These are phyloP conservation scores for Lophiostoma macrostomum DNA, from an alignment of 495 filamentous ascomycete species.

Conservation along the genomic window DNA sequence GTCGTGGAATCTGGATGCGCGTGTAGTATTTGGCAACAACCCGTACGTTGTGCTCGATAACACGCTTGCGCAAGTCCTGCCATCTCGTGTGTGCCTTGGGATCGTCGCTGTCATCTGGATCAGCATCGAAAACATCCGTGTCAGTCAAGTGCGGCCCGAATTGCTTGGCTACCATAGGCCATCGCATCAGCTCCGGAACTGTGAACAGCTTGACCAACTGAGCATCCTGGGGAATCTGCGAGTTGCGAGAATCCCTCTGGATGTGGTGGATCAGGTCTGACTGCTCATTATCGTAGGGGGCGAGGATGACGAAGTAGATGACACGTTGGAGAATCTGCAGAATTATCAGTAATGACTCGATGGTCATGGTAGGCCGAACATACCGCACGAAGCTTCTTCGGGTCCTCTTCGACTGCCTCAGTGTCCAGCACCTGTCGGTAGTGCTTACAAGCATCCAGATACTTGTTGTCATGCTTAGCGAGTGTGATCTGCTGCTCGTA, in stretches of 20 bases:
- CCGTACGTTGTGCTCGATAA: constrained; percentile 98
- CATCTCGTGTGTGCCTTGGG: constrained; percentile 77
- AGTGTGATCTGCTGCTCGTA: constrained; percentile 95
- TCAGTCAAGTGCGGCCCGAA: constrained; percentile 85
- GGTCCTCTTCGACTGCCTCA: constrained; percentile 85
- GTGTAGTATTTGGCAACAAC: constrained; percentile 99
- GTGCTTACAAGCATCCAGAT: constrained; percentile 94
- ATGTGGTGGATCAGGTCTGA: constrained; percentile 95
- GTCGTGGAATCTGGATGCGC: constrained; percentile 82
- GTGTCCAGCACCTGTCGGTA: constrained; percentile 95
- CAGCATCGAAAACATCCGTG: constrained; percentile 81
- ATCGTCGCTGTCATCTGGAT: constrained; percentile 60
- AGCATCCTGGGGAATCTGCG: constrained; percentile 65
- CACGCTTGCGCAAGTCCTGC: constrained; percentile 92
- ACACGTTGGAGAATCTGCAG: constrained; percentile 81
- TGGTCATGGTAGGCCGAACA: constrained; percentile 35
- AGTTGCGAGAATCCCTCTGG: constrained; percentile 58
- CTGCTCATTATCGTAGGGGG: constrained; percentile 97
- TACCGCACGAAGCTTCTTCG: constrained; percentile 78
- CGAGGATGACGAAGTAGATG: constrained; percentile 94
- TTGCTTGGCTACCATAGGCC: constrained; percentile 82
- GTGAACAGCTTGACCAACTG: constrained; percentile 90
- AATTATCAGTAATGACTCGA: constrained; percentile 33
- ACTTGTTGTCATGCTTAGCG: constrained; percentile 94
- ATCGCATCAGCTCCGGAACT: constrained; percentile 94